Evolutionary conservation across 192 early-diverging fungal genomes (phyloP).

Genomic region (Linnemannia schmuckeri): DNA sequence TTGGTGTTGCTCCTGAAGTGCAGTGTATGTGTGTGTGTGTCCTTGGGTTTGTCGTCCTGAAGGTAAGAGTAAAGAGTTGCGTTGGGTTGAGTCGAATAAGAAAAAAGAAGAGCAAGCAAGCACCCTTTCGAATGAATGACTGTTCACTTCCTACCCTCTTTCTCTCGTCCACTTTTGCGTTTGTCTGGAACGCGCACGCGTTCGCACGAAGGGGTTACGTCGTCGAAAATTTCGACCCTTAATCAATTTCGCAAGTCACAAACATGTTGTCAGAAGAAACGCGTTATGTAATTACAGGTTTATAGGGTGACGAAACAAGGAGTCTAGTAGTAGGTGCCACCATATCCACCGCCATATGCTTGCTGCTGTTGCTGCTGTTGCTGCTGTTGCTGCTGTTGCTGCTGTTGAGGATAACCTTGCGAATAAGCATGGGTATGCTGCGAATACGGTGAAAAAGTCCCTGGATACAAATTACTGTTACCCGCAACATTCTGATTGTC

Average conservation of each 20-base stretch:
- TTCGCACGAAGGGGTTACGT: background rate
- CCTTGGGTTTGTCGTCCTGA: background rate
- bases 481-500: background rate
- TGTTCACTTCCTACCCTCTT: background rate
- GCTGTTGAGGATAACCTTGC: background rate
- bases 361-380: background rate
- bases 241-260: background rate
- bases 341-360: background rate
- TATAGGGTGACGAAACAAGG: background rate
- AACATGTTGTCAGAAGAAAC: background rate
- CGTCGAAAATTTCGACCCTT: background rate
- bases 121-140: background rate
- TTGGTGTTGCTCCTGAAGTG: background rate
- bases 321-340: background rate
- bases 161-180: background rate
- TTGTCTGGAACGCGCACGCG: background rate
- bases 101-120: background rate
- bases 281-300: background rate
- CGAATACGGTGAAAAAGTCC: background rate
- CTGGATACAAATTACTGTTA: background rate
- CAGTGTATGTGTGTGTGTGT: background rate
- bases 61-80: background rate
- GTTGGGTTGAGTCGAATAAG: background rate
- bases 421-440: background rate
- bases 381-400: background rate